Base-by-base conservation (phyloP, 1,284 basidiomycete species). In the Leccinum subatratum region DNA sequence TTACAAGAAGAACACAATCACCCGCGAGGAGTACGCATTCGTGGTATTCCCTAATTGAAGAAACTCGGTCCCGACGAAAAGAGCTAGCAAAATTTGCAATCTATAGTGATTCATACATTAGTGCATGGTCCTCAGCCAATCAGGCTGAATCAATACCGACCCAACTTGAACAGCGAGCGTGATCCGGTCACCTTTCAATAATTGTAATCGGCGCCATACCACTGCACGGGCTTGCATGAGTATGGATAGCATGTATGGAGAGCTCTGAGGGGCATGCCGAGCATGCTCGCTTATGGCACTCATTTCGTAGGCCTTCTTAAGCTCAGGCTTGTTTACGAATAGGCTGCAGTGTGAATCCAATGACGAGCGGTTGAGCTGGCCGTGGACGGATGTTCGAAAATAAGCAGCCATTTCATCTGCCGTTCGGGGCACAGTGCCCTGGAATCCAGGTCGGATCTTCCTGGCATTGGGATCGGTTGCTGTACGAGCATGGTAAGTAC, bases 21-120 rank as follows among this genome's bases (percentile, higher is more conserved):
- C 92, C 18, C 92, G 86, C 7, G 89, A 88, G 82, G 91, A 95
- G 77, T 88, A 90, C 18, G 86, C 87, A 3, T 78, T 74, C 0
- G 93, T 93, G 9, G 79, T 75, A 25, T 85, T 79, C 0, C 85
- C 79, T 59, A 89, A 78, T 3, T 84, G 80, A 68, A 89, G 81
- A 80, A 92, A 96, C 37, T 90, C 82, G 0, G 89, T 91, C 14
- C 93, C 93, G 65, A 89, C 82, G 70, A 93, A 89, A 65, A 93
- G 70, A 3, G 81, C 88, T 74, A 91, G 88, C 60, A 87, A 73
- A 14, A 86, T 70, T 69, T 84, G 87, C 6, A 82, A 37, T 14
- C 72, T 75, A 18, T 14, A 34, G 4, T 56, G 16, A 0, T 34
- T 18, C 8, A 7, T 3, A 63, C 4, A 56, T 70, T n/a, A 57